Base-by-base conservation (phyloP, 1,139 yeast genomes). In the Blastobotrys elegans region DNA sequence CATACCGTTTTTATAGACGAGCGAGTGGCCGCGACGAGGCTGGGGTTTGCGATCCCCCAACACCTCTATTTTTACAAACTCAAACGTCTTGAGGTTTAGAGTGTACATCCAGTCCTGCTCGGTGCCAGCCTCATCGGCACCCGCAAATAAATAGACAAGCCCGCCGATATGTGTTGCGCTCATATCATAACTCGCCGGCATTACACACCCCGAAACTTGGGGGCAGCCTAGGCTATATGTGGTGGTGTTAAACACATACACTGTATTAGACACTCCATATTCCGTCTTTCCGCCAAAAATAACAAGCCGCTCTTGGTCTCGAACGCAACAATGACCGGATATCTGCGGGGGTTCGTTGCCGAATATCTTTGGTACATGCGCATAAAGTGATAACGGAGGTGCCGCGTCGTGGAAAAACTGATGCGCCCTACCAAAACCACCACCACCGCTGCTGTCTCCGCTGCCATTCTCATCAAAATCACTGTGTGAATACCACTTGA, bases 281-380 rank as follows among this genome's bases (percentile, higher is more conserved):
- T 52, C 53, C 17, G 54, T 56, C 43, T 50, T 48, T 17, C 62
- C 62, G 21, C 61, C 62, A 40, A 52, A 56, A 10, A 56, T 51
- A 40, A 48, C 56, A 29, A 58, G 46, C 43, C 48, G 47, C 38
- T 49, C 52, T 11, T 47, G 33, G 13, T 56, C 49, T 18, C 49
- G 44, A 6, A 51, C 47, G 43, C 57, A 53, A 20, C 46, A 30
- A 44, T 58, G 61, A 8, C 59, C 61, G 4, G 52, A 37, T 17
- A 58, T 35, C 21, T 50, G 52, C n/a, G 62, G 62, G 3, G 62
- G 62, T 47, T 56, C 55, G 6, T 40, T 43, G 34, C 62, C 62
- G 49, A 49, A 56, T 14, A 58, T 53, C 16, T 46, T 49, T 2
- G 61, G 61, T 4, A 50, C 53, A 47, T 57, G 61, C 26, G 53